A percentile compares a stretch with the other conserved stretches of the same genome.
phyloP scores from a whole-genome alignment of 306 rosid genomes.

The Lablab purpureus region DNA sequence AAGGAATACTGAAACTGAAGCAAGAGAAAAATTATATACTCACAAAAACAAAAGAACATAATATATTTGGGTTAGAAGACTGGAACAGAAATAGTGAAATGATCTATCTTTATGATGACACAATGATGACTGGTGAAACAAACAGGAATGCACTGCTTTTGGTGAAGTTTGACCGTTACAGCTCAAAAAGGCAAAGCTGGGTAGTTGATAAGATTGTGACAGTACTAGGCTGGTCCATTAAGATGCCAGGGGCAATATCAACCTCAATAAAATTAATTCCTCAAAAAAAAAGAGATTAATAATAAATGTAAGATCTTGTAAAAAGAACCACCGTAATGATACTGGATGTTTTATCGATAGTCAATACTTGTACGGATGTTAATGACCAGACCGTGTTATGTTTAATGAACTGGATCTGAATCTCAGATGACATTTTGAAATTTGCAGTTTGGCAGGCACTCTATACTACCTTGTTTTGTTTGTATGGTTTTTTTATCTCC shows the following conservation, averaged over 20 bases:
- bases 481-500: slow-evolving; percentile 26
- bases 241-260: slow-evolving; percentile 20
- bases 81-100: slow-evolving; percentile 19
- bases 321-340: slow-evolving; percentile 12
- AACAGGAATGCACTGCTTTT: slow-evolving; percentile 34
- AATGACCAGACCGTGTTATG: neutral
- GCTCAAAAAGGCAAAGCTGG: slow-evolving; percentile 23
- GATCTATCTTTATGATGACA: slow-evolving; percentile 30
- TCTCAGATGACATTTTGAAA: neutral
- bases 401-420: slow-evolving; percentile 6
- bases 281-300: neutral
- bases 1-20: slow-evolving; percentile 36
- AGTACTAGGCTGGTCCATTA: slow-evolving; percentile 20
- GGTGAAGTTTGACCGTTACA: slow-evolving; percentile 37
- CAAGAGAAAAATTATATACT: slow-evolving; percentile 35
- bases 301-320: neutral
- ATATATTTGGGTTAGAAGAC: slow-evolving; percentile 4
- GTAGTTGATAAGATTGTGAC: neutral
- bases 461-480: neutral
- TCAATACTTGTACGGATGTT: slow-evolving; percentile 21
- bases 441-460: neutral
- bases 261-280: slow-evolving; percentile 26
- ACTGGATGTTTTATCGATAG: slow-evolving; percentile 22
- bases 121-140: slow-evolving; percentile 28
- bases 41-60: slow-evolving; percentile 23